phyloP scores from a whole-genome alignment of 225 moss, liverwort and hornwort species.

The Polytrichum commune region DNA sequence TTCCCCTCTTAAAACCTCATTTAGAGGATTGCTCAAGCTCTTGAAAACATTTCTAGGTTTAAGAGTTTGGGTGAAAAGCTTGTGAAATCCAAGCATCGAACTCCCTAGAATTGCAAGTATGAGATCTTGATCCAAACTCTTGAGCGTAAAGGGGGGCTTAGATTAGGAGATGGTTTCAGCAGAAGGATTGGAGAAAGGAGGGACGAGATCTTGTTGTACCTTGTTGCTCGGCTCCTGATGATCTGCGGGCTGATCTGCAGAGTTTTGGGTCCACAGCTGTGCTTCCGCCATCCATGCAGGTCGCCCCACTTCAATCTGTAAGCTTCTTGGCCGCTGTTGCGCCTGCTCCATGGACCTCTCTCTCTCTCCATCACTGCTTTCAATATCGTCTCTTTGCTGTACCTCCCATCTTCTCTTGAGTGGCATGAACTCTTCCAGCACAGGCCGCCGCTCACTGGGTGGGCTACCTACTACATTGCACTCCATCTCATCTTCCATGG shows the following conservation, averaged over 20 bases:
- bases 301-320: constrained; percentile 22
- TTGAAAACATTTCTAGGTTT: too few species aligned
- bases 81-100: too few species aligned
- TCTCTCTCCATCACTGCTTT: constrained; percentile 26
- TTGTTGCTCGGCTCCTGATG: neutral
- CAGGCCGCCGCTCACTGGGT: constrained; percentile 22
- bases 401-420: constrained; percentile 54
- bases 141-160: too few species aligned
- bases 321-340: neutral
- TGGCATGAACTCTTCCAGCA: constrained; percentile 67
- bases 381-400: constrained; percentile 20
- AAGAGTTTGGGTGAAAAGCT: too few species aligned
- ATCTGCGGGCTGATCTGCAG: constrained; percentile 6
- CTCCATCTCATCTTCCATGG: constrained; percentile 29
- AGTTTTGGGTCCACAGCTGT: constrained; percentile 57
- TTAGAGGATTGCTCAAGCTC: too few species aligned
- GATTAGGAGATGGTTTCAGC: too few species aligned
- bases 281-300: constrained; percentile 80
- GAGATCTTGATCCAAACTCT: too few species aligned
- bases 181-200: neutral
- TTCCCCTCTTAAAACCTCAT: too few species aligned
- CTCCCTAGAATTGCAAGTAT: too few species aligned
- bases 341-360: constrained; percentile 1
- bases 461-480: neutral
- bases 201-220: constrained; percentile 31